A percentile compares a stretch with the other conserved stretches of the same genome.
Evolutionary conservation across 345 rosid species (phyloP).

Genomic region (Chamaenerion angustifolium): DNA sequence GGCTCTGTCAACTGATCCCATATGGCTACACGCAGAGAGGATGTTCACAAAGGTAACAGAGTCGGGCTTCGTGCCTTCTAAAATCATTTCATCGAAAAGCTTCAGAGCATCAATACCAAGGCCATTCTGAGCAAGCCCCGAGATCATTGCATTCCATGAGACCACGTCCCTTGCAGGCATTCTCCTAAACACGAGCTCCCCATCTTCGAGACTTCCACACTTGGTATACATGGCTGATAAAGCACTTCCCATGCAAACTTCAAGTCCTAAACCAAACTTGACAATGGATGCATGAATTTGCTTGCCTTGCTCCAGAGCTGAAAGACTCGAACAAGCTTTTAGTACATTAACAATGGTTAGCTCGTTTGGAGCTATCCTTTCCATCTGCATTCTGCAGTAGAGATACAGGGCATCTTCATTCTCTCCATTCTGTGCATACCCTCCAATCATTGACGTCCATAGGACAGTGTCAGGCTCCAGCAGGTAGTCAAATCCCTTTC

Average conservation of each 20-base stretch:
- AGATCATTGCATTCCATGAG: constrained; percentile 47
- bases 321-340: constrained; percentile 44
- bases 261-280: constrained; percentile 31
- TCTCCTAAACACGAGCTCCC: constrained; percentile 29
- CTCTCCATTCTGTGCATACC: constrained; percentile 52
- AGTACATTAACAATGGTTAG: constrained; percentile 47
- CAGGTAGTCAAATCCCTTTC: constrained; percentile 26
- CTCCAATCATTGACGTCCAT: constrained; percentile 65
- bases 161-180: constrained; percentile 24
- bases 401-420: constrained; percentile 33
- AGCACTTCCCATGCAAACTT: constrained; percentile 46
- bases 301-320: constrained; percentile 50
- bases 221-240: constrained; percentile 65
- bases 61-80: constrained; percentile 25
- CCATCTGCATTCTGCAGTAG: constrained; percentile 45
- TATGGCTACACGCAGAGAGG: constrained; percentile 44
- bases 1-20: constrained; percentile 33
- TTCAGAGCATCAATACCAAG: constrained; percentile 27
- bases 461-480: constrained; percentile 40
- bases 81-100: constrained; percentile 30
- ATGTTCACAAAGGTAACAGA: constrained; percentile 34
- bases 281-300: constrained; percentile 50
- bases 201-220: constrained; percentile 48
- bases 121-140: constrained; percentile 32
- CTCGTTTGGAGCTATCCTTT: constrained; percentile 41